A percentile compares a stretch with the other conserved stretches of the same genome.
phyloP scores from a whole-genome alignment of 345 rosid genomes.

The Murraya paniculata region DNA sequence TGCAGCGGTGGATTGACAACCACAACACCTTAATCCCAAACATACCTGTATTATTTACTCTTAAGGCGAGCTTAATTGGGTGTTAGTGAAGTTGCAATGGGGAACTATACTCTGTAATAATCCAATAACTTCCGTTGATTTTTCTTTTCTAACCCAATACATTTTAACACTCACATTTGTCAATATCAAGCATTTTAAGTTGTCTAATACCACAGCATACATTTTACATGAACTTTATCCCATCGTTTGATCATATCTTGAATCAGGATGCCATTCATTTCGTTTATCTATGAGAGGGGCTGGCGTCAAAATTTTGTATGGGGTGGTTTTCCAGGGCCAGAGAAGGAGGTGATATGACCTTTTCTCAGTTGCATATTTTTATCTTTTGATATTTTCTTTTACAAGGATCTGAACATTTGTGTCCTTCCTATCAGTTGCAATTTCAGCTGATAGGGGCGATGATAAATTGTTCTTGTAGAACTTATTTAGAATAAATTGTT shows the following conservation, averaged over 20 bases:
- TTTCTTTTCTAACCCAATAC: background rate
- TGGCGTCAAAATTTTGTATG: conserved; percentile 81
- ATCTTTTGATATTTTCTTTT: background rate
- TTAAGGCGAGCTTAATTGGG: background rate
- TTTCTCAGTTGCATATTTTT: conserved; percentile 2
- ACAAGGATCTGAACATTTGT: conserved; percentile 1
- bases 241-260: conserved; percentile 14
- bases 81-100: background rate
- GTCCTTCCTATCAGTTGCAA: background rate
- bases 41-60: background rate
- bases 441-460: background rate
- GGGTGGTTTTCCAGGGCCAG: conserved; percentile 88
- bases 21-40: too few relatives aligned
- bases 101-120: background rate
- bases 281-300: conserved; percentile 87
- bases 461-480: background rate
- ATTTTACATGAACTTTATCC: background rate
- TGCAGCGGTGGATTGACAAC: too few relatives aligned
- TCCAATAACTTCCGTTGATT: background rate
- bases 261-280: conserved; percentile 57
- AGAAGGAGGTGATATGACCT: conserved; percentile 62
- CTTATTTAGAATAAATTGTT: background rate
- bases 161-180: background rate
- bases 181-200: background rate
- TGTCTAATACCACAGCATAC: background rate